Evolutionary conservation across 2,329 filamentous ascomycete species (phyloP), one percentile per base, ranked within the genome.

Genomic region (Metarhizium anisopliae): DNA sequence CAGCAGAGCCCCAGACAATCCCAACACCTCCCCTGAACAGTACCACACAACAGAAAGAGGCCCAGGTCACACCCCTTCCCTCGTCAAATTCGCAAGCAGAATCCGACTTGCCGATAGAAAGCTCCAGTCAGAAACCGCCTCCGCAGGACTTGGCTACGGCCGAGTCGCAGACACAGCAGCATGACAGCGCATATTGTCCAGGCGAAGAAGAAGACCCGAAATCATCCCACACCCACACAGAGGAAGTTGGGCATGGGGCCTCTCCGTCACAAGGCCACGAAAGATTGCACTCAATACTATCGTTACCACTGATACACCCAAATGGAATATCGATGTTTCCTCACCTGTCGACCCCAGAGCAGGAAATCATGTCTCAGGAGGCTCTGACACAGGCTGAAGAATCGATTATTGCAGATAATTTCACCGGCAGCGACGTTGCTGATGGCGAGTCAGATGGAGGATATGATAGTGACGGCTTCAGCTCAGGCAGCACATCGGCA

Each of bases 261-360:
- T 56, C 36, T 6, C 32, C 51, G 7, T 4, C 25, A 40, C 47
- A 53, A 29, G n/a, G n/a, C 18, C 55, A 50, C 11, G 10, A n/a
- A 47, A 57, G 61, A 43, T 61, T 56, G 14, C 58, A 61, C 16
- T 63, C 67, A 5, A 56, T 61, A 5, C 49, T 67, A 4, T 58
- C 61, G 6, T 62, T 64, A 7, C 69, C 66, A n/a, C 59, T 73
- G 54, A 71, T 65, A 0, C 70, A 74, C 51, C 71, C 70, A 14
- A 73, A 73, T 50, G 71, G 71, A 4, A 47, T 64, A 7, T 65
- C 62, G 18, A 71, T 73, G 18, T 73, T 73, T 40, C 71, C 71
- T 6, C 57, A 61, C 11, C 56, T 73, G 30, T 70, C 71, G 4
- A 59, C 67, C 4, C 58, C 59, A 2, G 68, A 73, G 53, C 69